Conservation (phyloP, 2,329 filamentous ascomycete genomes). For the Neopestalotiopsis rosae region DNA sequence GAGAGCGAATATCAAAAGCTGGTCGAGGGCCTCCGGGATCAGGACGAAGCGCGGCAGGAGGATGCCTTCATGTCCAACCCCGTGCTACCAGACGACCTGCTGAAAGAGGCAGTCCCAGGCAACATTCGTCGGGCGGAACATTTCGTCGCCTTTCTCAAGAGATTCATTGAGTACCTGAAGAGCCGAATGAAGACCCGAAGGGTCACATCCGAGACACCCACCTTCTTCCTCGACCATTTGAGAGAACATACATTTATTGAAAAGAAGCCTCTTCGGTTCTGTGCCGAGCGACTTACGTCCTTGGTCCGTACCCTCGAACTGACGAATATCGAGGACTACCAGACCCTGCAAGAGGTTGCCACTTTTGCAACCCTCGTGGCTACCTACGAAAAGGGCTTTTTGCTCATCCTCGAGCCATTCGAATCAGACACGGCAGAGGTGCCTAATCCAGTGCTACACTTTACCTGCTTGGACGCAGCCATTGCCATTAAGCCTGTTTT, state of each 20-base stretch:
- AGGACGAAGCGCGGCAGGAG: conserved; percentile 88
- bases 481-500: conserved; percentile 99
- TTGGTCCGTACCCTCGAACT: conserved; percentile 93
- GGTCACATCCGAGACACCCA: conserved; percentile 95
- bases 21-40: conserved; percentile 86
- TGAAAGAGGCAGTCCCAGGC: conserved; percentile 94
- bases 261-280: conserved; percentile 92
- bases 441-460: conserved; percentile 95
- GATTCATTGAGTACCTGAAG: conserved; percentile 97
- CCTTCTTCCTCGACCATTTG: conserved; percentile 89
- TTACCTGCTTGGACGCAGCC: conserved; percentile 94
- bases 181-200: conserved; percentile 98
- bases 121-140: conserved; percentile 97
- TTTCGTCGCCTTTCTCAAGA: conserved; percentile 91
- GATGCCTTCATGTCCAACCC: conserved; percentile 98
- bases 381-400: conserved; percentile 95
- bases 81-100: conserved; percentile 88
- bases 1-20: conserved; percentile 96
- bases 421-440: conserved; percentile 96
- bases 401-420: conserved; percentile 95
- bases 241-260: conserved; percentile 98
- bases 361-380: conserved; percentile 96
- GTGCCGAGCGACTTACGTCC: conserved; percentile 91
- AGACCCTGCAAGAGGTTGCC: conserved; percentile 94
- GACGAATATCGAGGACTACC: conserved; percentile 97